Conservation (phyloP, 2,329 filamentous ascomycete species). For the Fusarium temperatum region DNA sequence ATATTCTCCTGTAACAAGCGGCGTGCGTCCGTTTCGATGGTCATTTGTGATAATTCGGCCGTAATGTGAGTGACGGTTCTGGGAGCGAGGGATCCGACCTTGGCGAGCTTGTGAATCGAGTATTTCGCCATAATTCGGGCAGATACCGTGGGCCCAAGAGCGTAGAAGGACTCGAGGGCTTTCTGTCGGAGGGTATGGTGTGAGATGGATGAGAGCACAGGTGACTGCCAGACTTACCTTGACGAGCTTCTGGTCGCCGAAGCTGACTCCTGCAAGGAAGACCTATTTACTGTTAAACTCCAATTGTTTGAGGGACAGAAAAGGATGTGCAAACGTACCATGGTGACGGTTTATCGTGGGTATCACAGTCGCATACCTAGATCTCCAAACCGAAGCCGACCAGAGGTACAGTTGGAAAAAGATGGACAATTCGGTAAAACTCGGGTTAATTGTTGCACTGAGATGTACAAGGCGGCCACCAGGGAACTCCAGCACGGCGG, state of each 20-base stretch:
- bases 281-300: constrained; percentile 60
- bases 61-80: constrained; percentile 84
- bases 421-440: constrained; percentile 41
- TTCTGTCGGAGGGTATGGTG: constrained; percentile 55
- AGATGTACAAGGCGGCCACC: background rate
- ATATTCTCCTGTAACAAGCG: constrained; percentile 87
- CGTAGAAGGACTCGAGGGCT: constrained; percentile 86
- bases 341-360: constrained; percentile 29
- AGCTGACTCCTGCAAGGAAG: constrained; percentile 87
- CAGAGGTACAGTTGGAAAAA: constrained; percentile 31
- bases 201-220: constrained; percentile 1
- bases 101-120: constrained; percentile 85
- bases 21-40: constrained; percentile 88
- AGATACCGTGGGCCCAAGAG: constrained; percentile 76
- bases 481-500: background rate
- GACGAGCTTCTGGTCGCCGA: constrained; percentile 83
- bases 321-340: constrained; percentile 28
- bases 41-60: constrained; percentile 88
- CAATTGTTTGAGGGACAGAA: too few relatives aligned
- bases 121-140: constrained; percentile 85
- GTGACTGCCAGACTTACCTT: constrained; percentile 65
- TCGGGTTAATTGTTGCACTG: constrained; percentile 34
- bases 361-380: constrained; percentile 37
- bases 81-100: constrained; percentile 76
- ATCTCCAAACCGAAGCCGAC: constrained; percentile 21